Conservation (phyloP, 2,329 filamentous ascomycete species). For the Aspergillus tamarii region DNA sequence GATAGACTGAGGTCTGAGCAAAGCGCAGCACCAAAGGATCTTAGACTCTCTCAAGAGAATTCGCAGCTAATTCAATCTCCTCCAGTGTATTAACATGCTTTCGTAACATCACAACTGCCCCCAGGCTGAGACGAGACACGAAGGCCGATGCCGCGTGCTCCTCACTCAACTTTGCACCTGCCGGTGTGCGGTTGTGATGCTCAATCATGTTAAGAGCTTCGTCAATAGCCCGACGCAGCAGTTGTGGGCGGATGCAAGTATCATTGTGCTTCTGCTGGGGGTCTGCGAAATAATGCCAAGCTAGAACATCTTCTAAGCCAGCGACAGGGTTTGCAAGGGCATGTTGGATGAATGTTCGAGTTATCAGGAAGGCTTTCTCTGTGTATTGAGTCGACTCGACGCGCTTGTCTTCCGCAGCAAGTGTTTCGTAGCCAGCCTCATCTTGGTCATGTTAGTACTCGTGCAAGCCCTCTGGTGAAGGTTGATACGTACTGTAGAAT, state of each 20-base stretch:
- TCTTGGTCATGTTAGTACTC: conserved; percentile 39
- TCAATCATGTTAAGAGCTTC: conserved; percentile 32
- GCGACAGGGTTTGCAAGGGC: conserved; percentile 46
- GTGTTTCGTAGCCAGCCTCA: conserved; percentile 63
- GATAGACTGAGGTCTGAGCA: not conserved
- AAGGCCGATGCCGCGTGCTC: conserved; percentile 29
- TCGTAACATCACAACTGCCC: conserved; percentile 37
- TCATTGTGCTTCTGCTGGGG: not conserved
- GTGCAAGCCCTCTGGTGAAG: not conserved
- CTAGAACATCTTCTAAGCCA: conserved; percentile 56
- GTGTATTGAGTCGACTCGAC: conserved; percentile 55
- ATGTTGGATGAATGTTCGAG: conserved; percentile 55
- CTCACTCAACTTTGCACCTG: conserved; percentile 18
- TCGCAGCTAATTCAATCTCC: conserved; percentile 20
- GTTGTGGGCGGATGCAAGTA: conserved; percentile 17
- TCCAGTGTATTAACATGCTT: conserved; percentile 32
- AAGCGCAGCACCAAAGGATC: not conserved
- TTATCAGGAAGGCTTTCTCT: conserved; percentile 58
- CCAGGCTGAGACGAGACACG: conserved; percentile 35
- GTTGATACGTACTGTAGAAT: conserved; percentile 58
- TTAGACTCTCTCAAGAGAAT: not conserved
- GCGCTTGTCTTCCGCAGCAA: conserved; percentile 50
- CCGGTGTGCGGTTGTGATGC: conserved; percentile 28
- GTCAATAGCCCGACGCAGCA: conserved; percentile 30
- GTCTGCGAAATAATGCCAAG: conserved; percentile 53